Evolutionary conservation across 169 alveolate genomes (phyloP).

Genomic region (Babesia caballi): DNA sequence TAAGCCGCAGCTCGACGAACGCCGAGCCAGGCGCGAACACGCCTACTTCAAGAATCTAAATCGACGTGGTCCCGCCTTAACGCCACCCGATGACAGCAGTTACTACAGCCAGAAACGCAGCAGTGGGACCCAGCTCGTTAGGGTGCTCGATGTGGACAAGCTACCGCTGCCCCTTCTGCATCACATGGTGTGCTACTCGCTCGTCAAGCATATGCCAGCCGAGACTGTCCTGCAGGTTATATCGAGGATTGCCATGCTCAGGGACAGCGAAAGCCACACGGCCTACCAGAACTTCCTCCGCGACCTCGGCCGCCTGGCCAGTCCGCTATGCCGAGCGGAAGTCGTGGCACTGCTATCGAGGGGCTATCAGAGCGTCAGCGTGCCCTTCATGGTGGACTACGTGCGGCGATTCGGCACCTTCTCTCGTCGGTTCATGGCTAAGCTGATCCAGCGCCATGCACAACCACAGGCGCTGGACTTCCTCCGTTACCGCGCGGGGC

Average conservation of each 20-base stretch:
- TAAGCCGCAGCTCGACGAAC: conserved; percentile 29
- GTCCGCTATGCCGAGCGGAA: conserved; percentile 68
- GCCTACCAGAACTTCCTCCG: conserved; percentile 71
- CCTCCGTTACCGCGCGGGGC: conserved; percentile 57
- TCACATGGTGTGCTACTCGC: conserved; percentile 69
- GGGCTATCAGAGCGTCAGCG: conserved; percentile 74
- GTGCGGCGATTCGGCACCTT: conserved; percentile 76
- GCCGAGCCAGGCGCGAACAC: conserved; percentile 2
- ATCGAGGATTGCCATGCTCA: conserved; percentile 69
- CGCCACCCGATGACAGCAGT: conserved; percentile 17
- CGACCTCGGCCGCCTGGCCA: conserved; percentile 53
- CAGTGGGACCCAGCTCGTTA: conserved; percentile 50
- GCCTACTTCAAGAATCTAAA: conserved; percentile 13
- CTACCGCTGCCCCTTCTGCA: conserved; percentile 69
- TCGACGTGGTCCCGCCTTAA: not conserved
- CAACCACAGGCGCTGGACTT: conserved; percentile 71
- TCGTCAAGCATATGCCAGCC: conserved; percentile 77
- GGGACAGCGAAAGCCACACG: conserved; percentile 71
- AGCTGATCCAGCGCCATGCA: conserved; percentile 63
- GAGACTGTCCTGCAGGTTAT: conserved; percentile 69
- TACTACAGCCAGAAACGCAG: conserved; percentile 33
- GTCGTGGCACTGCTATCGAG: conserved; percentile 74
- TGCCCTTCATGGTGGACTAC: conserved; percentile 79
- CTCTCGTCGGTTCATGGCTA: conserved; percentile 74
- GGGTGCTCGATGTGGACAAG: conserved; percentile 71